Percentiles rank a stretch among this genome's conserved stretches.
Evolutionary conservation across 2,329 filamentous ascomycete species (phyloP).

Genomic region (Pseudovirgaria hyperparasitica): DNA sequence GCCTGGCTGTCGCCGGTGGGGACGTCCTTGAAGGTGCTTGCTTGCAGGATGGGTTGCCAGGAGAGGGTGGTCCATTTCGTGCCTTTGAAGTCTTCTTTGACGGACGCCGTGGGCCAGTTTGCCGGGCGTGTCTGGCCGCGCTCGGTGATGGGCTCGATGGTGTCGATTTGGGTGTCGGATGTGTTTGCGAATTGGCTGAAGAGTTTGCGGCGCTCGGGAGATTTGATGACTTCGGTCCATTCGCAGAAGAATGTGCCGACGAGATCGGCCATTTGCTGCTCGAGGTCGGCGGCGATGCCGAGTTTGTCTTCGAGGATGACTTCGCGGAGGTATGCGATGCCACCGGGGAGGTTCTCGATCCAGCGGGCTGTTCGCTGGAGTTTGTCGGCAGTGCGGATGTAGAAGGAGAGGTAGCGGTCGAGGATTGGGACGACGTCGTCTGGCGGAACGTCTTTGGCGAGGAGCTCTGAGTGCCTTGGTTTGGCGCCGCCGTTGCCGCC

Average conservation of each 20-base stretch:
- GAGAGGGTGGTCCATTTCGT: conserved; percentile 52
- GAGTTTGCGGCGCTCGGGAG: conserved; percentile 51
- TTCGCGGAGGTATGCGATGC: conserved; percentile 68
- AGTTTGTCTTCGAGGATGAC: conserved; percentile 78
- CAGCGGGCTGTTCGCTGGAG: conserved; percentile 80
- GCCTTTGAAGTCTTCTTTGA: conserved; percentile 59
- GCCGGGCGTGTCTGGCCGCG: conserved; percentile 61
- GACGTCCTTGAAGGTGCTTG: conserved; percentile 53
- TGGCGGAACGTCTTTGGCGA: conserved; percentile 75
- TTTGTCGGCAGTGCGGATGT: conserved; percentile 84
- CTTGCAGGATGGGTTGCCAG: conserved; percentile 71
- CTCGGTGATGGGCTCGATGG: conserved; percentile 58
- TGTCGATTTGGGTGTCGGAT: conserved; percentile 48
- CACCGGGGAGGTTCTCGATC: conserved; percentile 74
- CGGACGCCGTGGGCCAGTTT: conserved; percentile 61
- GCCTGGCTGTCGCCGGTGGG: conserved; percentile 64
- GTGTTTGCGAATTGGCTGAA: conserved; percentile 85
- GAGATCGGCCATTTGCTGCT: conserved; percentile 77
- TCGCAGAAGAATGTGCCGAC: conserved; percentile 81
- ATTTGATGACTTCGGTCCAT: conserved; percentile 71
- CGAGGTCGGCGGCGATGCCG: conserved; percentile 71
- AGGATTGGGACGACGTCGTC: conserved; percentile 72
- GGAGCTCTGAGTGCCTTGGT: conserved; percentile 66
- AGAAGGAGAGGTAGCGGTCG: conserved; percentile 85
- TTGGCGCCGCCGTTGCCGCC: conserved; percentile 82